Conservation (phyloP, 345 rosid genomes). For the Camelina laxa region DNA sequence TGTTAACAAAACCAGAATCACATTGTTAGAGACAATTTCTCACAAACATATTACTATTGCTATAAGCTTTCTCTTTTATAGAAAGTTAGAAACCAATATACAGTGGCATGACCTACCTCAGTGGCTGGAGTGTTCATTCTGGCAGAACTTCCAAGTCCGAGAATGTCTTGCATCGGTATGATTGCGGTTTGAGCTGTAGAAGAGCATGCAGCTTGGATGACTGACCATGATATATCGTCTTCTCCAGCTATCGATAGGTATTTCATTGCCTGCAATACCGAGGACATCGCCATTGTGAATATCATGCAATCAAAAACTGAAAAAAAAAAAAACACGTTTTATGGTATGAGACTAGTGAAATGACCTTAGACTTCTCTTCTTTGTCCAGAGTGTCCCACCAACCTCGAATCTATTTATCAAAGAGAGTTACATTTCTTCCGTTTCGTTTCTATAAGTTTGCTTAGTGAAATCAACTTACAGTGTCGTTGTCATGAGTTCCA, state of each 20-base stretch:
- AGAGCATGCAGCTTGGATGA: constrained; percentile 66
- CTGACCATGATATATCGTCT: constrained; percentile 65
- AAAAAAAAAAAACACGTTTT: neutral
- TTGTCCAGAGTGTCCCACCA: constrained; percentile 79
- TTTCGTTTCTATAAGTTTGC: neutral
- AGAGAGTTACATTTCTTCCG: neutral
- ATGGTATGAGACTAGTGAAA: constrained; percentile 5
- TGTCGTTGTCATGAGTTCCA: constrained; percentile 98
- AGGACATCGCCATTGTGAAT: neutral
- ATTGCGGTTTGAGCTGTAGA: constrained; percentile 79
- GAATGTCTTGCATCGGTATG: constrained; percentile 91
- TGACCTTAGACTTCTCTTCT: constrained; percentile 68
- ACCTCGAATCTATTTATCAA: constrained; percentile 61
- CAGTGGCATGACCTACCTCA: constrained; percentile 49
- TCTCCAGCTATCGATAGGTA: constrained; percentile 65
- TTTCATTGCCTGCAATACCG: constrained; percentile 59
- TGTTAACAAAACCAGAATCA: neutral
- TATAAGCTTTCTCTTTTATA: no score
- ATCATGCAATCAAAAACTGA: constrained; percentile 13
- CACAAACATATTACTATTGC: constrained; percentile 8
- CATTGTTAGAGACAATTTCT: neutral
- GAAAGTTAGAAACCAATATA: neutral
- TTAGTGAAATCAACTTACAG: constrained; percentile 50
- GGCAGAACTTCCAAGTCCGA: constrained; percentile 77
- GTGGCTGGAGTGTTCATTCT: constrained; percentile 96